phyloP scores from a whole-genome alignment of 2,329 filamentous ascomycete species.

The Biscogniauxia marginata region DNA sequence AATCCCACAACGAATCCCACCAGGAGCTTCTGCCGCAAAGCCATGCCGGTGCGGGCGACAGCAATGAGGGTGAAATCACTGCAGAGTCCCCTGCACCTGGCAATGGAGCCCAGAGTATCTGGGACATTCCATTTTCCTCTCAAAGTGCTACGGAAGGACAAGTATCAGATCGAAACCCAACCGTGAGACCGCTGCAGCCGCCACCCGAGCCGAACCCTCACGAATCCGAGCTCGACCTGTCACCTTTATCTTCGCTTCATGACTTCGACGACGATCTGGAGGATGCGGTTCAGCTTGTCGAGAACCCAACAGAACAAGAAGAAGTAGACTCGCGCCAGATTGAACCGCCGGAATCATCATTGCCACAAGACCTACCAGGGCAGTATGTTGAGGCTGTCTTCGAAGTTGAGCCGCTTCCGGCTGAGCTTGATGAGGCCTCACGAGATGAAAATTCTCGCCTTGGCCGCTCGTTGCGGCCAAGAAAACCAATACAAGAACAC shows the following conservation, averaged over 20 bases:
- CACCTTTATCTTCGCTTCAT: conserved; percentile 11
- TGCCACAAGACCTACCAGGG: conserved; percentile 1
- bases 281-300: neutral
- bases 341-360: conserved; percentile 4
- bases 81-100: neutral
- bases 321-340: neutral
- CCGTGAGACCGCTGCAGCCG: neutral
- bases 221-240: conserved; percentile 15
- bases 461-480: conserved; percentile 52
- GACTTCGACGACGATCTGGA: conserved; percentile 9
- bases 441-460: conserved; percentile 8
- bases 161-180: conserved; percentile 20
- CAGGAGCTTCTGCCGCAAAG: conserved; percentile 13
- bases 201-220: conserved; percentile 25
- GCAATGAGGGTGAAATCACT: conserved; percentile 1
- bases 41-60: conserved; percentile 1
- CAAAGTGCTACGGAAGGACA: conserved; percentile 18
- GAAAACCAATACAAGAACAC: conserved; percentile 61
- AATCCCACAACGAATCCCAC: conserved; percentile 33
- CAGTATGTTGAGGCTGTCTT: conserved; percentile 10
- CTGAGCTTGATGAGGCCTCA: conserved; percentile 9
- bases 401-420: conserved; percentile 9
- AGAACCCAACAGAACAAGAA: neutral
- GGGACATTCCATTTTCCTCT: conserved; percentile 33
- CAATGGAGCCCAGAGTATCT: conserved; percentile 20